phyloP scores from a whole-genome alignment of 495 filamentous ascomycete species.

The Annulohypoxylon moriforme region DNA sequence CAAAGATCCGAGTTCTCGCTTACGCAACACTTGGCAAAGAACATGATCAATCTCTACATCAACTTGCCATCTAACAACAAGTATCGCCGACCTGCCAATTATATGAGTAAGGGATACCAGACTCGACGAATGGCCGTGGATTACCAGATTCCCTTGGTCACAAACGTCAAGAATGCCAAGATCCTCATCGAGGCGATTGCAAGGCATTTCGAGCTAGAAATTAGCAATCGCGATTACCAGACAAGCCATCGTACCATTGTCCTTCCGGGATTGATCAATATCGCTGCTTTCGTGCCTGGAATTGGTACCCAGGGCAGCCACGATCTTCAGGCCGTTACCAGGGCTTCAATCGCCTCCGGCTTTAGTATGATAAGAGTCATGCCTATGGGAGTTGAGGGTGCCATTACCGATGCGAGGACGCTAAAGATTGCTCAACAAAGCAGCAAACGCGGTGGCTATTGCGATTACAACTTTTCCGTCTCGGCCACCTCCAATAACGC shows the following conservation, averaged over 20 bases:
- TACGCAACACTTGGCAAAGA: conserved; percentile 94
- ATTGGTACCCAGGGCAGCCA: conserved; percentile 70
- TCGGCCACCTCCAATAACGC: conserved; percentile 81
- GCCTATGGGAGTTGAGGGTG: conserved; percentile 78
- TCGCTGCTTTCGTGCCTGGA: conserved; percentile 83
- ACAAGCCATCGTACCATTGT: conserved; percentile 82
- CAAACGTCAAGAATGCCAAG: conserved; percentile 99
- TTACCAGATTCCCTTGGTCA: conserved; percentile 96
- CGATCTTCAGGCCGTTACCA: conserved; percentile 77
- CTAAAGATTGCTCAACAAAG: conserved; percentile 82
- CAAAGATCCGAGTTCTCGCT: conserved; percentile 97
- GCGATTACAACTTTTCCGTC: conserved; percentile 89
- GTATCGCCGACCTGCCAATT: conserved; percentile 93
- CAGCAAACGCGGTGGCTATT: conserved; percentile 72
- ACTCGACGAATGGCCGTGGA: conserved; percentile 98
- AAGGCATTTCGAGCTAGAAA: conserved; percentile 83
- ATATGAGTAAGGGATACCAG: conserved; percentile 96
- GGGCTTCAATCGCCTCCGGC: conserved; percentile 78
- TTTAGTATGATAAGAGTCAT: conserved; percentile 89
- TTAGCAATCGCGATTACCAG: conserved; percentile 87
- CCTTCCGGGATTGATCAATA: conserved; percentile 81
- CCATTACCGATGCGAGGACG: conserved; percentile 76
- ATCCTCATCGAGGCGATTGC: conserved; percentile 94
- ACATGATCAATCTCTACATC: conserved; percentile 98
- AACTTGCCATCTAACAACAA: conserved; percentile 98